A percentile compares a stretch with the other conserved stretches of the same genome.
Conservation (phyloP, 2,329 filamentous ascomycete species). For the Chalaropsis thielavioides region DNA sequence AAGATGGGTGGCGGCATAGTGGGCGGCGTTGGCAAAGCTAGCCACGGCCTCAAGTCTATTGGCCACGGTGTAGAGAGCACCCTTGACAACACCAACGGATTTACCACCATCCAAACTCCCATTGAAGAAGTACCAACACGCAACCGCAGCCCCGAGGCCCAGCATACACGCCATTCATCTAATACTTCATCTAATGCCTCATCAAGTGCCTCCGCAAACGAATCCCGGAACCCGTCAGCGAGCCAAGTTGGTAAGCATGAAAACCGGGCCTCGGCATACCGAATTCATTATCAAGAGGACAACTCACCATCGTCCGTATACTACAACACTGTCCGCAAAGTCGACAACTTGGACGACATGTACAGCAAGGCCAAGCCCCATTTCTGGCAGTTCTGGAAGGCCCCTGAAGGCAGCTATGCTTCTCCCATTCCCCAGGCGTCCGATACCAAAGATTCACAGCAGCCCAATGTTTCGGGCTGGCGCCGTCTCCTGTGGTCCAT, state of each 20-base stretch:
- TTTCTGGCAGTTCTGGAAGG: slow-evolving; percentile 53
- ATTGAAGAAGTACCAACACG: not conserved
- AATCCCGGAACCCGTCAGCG: slow-evolving; percentile 7
- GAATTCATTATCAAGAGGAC: slow-evolving; percentile 10
- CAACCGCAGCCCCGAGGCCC: slow-evolving; percentile 19
- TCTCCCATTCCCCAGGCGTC: slow-evolving; percentile 46
- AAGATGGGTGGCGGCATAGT: slow-evolving; percentile 15
- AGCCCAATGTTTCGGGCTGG: slow-evolving; percentile 33
- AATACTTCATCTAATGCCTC: not conserved
- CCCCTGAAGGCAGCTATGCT: slow-evolving; percentile 44
- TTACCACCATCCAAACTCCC: slow-evolving; percentile 24
- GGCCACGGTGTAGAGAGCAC: slow-evolving; percentile 37
- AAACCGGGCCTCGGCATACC: not conserved
- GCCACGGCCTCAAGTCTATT: slow-evolving; percentile 34
- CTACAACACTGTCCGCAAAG: slow-evolving; percentile 40
- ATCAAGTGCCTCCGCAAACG: slow-evolving; percentile 8
- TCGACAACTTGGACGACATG: slow-evolving; percentile 36
- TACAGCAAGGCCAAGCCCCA: slow-evolving; percentile 31
- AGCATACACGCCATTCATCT: not conserved
- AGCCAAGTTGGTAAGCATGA: not conserved
- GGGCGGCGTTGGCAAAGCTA: slow-evolving; percentile 28
- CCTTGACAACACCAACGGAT: slow-evolving; percentile 42
- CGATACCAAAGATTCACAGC: slow-evolving; percentile 27
- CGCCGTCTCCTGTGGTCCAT: slow-evolving; percentile 22
- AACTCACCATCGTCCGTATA: slow-evolving; percentile 2